phyloP scores from a whole-genome alignment of 129 eudicot genomes.

The carrot (Daucus carota) region DNA sequence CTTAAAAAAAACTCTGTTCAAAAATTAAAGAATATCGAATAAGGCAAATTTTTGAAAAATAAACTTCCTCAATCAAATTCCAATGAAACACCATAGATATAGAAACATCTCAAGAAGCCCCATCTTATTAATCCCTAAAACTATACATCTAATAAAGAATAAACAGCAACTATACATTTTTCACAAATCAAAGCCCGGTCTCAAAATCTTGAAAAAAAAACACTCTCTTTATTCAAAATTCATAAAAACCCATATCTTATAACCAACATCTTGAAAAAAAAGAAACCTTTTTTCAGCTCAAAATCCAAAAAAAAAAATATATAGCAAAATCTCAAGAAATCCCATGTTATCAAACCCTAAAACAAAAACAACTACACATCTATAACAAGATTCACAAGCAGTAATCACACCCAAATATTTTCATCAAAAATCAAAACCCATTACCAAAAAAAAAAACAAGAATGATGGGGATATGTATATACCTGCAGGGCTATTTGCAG shows the following conservation, averaged over 20 bases:
- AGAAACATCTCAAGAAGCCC: not conserved
- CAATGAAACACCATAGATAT: not conserved
- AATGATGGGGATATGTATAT: too few species aligned
- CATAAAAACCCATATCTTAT: not conserved
- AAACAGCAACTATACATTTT: not conserved
- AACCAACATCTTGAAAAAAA: not conserved
- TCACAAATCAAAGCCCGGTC: not conserved
- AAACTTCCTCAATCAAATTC: not conserved
- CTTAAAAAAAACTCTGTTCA: not conserved
- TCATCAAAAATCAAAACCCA: not conserved
- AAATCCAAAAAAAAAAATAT: not conserved
- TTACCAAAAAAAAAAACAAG: too few species aligned
- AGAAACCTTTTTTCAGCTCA: not conserved
- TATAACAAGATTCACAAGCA: not conserved
- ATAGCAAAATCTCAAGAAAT: not conserved
- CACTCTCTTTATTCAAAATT: not conserved
- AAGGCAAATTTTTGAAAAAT: not conserved
- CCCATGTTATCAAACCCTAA: not conserved
- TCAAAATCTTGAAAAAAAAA: not conserved
- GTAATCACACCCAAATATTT: not conserved
- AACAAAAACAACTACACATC: not conserved
- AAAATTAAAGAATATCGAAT: not conserved
- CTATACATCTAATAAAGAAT: not conserved
- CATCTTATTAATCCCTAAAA: not conserved
- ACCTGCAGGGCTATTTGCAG: constrained; percentile 88